Base-by-base conservation (phyloP, 345 rosid species). In the Gossypium stocksii region DNA sequence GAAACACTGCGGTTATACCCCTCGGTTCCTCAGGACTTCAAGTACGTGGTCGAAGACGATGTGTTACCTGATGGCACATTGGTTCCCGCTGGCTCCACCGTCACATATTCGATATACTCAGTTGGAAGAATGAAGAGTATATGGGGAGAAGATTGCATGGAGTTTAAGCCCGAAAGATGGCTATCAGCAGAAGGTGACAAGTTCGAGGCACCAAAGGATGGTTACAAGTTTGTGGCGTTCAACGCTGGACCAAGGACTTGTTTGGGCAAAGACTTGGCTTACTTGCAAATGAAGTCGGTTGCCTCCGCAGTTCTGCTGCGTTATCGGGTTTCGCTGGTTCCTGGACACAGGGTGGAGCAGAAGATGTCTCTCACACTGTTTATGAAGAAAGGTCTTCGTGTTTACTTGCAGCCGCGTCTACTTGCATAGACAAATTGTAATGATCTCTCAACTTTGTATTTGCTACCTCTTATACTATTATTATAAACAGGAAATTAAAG, bases 201-300 rank as follows among this genome's bases (percentile, higher is more conserved):
- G 66, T 91, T 91, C 71, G 93, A 93, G 64, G 77, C 87, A 15
- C 98, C 97, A 0, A 89, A 90, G 20, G 98, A 93, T 52, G 87
- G 92, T 4, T 93, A 86, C 80, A 93, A 88, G 86, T 93, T 91
- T 48, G 91, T 91, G 58, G 89, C 98, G 2, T 93, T 93, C 27
- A 93, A 93, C 49, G 98, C 92, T 7, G 98, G 98, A 70, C 98
- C 98, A 15, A 89, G 98, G 76, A 91, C 89, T 76, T 93, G 98
- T 52, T 84, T 93, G 62, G 98, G 98, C 22, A 93, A 93, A 78
- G 98, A 93, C 80, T 76, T 93, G 80, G 98, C 98, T 53, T 93
- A 93, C 75, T 78, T 87, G 27, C 98, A 91, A 73, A 91, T 93
- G 98, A 93, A 91, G 76, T 91, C 97, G 0, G 91, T 86, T 75